Evolutionary conservation across 2,329 filamentous ascomycete genomes (phyloP).

Genomic region (Xylaria hypoxylon): DNA sequence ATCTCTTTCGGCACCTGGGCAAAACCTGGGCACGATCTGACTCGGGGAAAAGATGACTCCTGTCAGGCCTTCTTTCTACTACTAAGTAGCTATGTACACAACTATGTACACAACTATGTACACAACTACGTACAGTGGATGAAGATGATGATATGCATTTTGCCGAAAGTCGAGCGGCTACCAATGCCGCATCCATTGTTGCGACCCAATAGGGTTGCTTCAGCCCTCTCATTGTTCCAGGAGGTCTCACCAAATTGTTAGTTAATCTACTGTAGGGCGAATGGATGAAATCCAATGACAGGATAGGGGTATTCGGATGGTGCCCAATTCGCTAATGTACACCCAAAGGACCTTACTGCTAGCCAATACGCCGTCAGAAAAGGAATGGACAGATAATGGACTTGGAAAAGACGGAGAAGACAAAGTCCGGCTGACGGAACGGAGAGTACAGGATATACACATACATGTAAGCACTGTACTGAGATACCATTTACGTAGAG

Average conservation of each 20-base stretch:
- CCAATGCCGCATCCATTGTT: conserved; percentile 23
- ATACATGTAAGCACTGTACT: neutral
- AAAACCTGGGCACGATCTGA: no score
- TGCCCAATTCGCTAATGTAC: conserved; percentile 14
- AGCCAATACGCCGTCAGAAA: conserved; percentile 18
- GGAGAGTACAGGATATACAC: conserved; percentile 11
- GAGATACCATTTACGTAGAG: neutral
- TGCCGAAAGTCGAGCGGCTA: conserved; percentile 28
- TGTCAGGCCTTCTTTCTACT: neutral
- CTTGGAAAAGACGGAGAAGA: conserved; percentile 17
- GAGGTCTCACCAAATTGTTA: conserved; percentile 12
- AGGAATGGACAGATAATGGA: neutral
- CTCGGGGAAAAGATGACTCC: neutral
- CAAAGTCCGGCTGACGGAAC: conserved; percentile 24
- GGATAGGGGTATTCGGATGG: conserved; percentile 6
- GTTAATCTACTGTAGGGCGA: conserved; percentile 14
- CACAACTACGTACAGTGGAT: neutral
- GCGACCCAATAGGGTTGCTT: conserved; percentile 25
- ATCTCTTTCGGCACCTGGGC: neutral
- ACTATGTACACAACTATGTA: neutral
- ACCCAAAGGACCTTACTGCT: conserved; percentile 7
- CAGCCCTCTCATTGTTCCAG: neutral
- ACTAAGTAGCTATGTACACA: neutral
- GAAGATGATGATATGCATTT: conserved; percentile 10
- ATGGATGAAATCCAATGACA: conserved; percentile 25